Base-by-base conservation (phyloP, 2,329 filamentous ascomycete species). In the Fusarium agapanthi region DNA sequence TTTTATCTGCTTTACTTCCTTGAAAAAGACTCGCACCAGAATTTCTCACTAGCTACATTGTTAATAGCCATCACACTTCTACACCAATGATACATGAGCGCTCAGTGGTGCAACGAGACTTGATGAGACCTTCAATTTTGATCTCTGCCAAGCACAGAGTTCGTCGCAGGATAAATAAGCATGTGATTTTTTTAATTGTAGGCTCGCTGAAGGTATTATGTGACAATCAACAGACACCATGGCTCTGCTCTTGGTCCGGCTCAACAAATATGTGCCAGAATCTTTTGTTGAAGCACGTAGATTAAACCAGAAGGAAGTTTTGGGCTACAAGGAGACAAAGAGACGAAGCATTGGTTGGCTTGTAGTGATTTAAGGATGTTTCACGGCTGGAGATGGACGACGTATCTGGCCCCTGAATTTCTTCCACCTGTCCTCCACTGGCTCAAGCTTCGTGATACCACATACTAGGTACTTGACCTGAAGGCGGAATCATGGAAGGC, bases 161-260 rank as follows among this genome's bases (percentile, higher is more conserved):
- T 26, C 16, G 13, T 3, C 3, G 4, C 2, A 24, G n/a, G 3
- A 26, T 51, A 6, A 2, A 24, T 10, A 18, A 15, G 34, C 0
- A 1, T 18, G 16, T 18, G 9, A 18, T 35, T 18, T 35, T 32
- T 32, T 32, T 50, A 15, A 20, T 4, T 51, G n/a, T 34, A 34
- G 30, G 12, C 30, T 34, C 2, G 30, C 12, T 4, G 2, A 51
- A 24, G 47, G n/a, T 20, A 11, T 26, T 8, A 10, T 6, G 30
- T 10, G 16, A 14, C 47, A 24, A 11, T 20, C 47, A 15, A 24
- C n/a, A 34, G 22, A 34, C n/a, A 14, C 47, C n/a, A 24, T 34
- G 16, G 18, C n/a, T 34, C 47, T 34, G 30, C 6, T 51, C 8
- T 24, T 7, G 13, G 30, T 20, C 47, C 8, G 16, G 30, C 20